phyloP scores from a whole-genome alignment of 2,329 filamentous ascomycete genomes.

The Verticillium albo-atrum region DNA sequence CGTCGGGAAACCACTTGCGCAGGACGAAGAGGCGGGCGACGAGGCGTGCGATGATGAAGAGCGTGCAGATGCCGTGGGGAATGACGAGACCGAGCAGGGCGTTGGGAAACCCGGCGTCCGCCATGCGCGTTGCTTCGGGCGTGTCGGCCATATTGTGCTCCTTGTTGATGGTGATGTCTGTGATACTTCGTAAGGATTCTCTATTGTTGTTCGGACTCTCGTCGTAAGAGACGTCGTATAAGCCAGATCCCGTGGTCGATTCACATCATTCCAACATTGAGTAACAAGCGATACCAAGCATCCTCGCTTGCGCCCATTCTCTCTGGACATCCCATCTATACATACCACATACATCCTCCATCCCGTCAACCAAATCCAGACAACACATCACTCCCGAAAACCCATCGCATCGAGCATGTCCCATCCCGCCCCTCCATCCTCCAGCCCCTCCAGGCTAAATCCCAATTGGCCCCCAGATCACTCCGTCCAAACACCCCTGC shows the following conservation, averaged over 20 bases:
- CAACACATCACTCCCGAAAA: background rate
- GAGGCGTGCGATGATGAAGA: conserved; percentile 21
- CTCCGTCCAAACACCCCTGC: background rate
- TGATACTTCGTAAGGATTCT: background rate
- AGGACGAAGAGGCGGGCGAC: conserved; percentile 22
- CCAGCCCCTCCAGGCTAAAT: background rate
- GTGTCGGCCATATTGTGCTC: background rate
- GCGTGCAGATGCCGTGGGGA: conserved; percentile 25
- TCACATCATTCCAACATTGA: background rate
- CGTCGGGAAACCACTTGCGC: conserved; percentile 27
- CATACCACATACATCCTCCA: background rate
- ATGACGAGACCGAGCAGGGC: conserved; percentile 25
- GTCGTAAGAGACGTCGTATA: background rate
- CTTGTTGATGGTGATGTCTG: background rate
- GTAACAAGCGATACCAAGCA: background rate
- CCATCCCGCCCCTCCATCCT: background rate
- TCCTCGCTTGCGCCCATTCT: background rate
- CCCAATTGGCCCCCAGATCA: background rate
- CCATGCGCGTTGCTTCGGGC: background rate
- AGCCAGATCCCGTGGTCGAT: background rate
- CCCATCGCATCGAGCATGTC: background rate
- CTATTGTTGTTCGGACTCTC: background rate
- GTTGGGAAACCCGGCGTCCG: conserved; percentile 14
- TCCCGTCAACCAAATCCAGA: background rate
- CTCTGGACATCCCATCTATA: background rate